A percentile compares a stretch with the other conserved stretches of the same genome.
phyloP scores from a whole-genome alignment of 768 basidiomycete genomes.

The Lentinula raphanica region DNA sequence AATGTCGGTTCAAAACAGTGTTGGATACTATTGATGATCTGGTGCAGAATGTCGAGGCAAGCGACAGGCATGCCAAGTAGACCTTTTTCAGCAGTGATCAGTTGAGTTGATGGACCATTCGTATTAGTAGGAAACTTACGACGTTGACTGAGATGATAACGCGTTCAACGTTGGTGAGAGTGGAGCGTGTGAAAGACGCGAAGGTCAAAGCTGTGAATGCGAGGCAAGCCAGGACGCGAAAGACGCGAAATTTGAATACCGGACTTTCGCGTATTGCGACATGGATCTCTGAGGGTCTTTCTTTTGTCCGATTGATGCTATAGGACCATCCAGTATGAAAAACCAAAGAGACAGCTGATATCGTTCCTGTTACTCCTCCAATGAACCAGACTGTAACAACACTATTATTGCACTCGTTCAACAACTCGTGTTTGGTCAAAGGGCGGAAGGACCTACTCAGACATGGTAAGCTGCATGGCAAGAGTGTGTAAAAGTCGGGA shows the following conservation, averaged over 20 bases:
- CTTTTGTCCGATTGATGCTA: not conserved
- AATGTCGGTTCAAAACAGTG: conserved; percentile 15
- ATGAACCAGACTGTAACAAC: not conserved
- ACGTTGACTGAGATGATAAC: not conserved
- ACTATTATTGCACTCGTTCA: not conserved
- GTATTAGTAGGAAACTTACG: not conserved
- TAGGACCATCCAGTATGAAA: not conserved
- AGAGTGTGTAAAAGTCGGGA: not conserved
- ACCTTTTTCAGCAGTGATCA: not conserved
- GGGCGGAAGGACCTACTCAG: not conserved
- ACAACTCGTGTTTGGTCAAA: not conserved
- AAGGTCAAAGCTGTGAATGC: not conserved
- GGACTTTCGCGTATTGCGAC: not conserved
- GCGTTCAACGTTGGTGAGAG: not conserved
- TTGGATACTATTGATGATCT: not conserved
- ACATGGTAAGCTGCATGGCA: not conserved
- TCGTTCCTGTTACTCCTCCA: not conserved
- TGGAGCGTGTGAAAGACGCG: not conserved
- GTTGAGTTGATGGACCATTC: not conserved
- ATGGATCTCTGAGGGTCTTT: not conserved
- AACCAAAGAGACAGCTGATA: not conserved
- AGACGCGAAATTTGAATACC: not conserved
- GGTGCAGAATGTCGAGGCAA: not conserved
- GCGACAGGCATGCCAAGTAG: not conserved
- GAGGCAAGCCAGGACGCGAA: conserved; percentile 2